phyloP scores from a whole-genome alignment of 805 yeast genomes.

The Kazachstania bromeliacearum region DNA sequence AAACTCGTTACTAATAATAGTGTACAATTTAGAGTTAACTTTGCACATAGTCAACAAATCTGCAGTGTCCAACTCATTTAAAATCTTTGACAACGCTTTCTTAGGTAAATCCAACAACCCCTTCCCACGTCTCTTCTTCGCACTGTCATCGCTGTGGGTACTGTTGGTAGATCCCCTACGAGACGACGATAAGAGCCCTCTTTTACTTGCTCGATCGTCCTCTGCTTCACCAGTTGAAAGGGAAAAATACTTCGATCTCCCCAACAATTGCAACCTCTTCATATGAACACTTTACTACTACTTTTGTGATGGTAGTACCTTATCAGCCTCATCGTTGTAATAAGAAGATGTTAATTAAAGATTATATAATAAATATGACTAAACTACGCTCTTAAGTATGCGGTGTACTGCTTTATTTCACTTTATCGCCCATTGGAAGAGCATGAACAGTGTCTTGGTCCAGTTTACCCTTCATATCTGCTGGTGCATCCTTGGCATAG shows the following conservation, averaged over 20 bases:
- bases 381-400: background rate
- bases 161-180: background rate
- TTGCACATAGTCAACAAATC: constrained; percentile 18
- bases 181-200: background rate
- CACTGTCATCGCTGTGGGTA: background rate
- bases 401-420: background rate
- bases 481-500: constrained; percentile 60
- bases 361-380: background rate
- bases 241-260: constrained; percentile 22
- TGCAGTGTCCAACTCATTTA: constrained; percentile 17
- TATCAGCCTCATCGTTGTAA: too few relatives aligned
- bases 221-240: background rate
- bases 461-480: constrained; percentile 21
- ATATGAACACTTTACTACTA: constrained; percentile 3
- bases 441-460: constrained; percentile 15
- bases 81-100: constrained; percentile 18
- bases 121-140: background rate
- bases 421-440: constrained; percentile 7
- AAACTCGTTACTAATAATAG: constrained; percentile 17
- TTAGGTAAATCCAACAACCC: constrained; percentile 17
- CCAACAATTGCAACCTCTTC: constrained; percentile 18
- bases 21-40: constrained; percentile 19
- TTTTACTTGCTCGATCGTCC: background rate
- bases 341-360: background rate
- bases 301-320: background rate